Conservation (phyloP, 495 filamentous ascomycete species). For the Penicillium lividum region DNA sequence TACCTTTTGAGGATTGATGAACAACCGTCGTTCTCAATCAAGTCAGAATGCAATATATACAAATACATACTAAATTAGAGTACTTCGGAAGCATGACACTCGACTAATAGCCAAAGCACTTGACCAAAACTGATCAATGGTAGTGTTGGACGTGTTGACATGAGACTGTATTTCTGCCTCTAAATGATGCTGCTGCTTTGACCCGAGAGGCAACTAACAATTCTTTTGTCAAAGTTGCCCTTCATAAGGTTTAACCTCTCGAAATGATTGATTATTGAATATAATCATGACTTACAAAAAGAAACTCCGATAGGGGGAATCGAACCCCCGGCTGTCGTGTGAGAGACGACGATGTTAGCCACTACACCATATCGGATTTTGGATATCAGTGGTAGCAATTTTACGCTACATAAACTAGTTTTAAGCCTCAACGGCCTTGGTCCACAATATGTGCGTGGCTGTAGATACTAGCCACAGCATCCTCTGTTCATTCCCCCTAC, state of each 20-base stretch:
- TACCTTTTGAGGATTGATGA: background rate
- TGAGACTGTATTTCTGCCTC: background rate
- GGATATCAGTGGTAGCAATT: no score
- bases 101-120: background rate
- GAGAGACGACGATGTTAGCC: conserved; percentile 47
- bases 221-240: no score
- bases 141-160: background rate
- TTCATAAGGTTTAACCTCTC: no score
- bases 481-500: no score
- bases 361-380: conserved; percentile 46
- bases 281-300: conserved; percentile 9
- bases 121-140: no score
- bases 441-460: no score
- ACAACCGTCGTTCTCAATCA: background rate
- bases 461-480: no score
- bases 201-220: no score
- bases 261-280: no score
- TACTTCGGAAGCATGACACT: background rate
- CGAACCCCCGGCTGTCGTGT: conserved; percentile 45
- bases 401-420: no score
- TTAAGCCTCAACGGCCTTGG: no score
- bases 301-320: conserved; percentile 42
- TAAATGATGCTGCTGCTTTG: no score
- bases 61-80: background rate
- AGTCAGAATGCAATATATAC: background rate